Evolutionary conservation across 305 asterid species (phyloP).

Genomic region (Galium porrigens): DNA sequence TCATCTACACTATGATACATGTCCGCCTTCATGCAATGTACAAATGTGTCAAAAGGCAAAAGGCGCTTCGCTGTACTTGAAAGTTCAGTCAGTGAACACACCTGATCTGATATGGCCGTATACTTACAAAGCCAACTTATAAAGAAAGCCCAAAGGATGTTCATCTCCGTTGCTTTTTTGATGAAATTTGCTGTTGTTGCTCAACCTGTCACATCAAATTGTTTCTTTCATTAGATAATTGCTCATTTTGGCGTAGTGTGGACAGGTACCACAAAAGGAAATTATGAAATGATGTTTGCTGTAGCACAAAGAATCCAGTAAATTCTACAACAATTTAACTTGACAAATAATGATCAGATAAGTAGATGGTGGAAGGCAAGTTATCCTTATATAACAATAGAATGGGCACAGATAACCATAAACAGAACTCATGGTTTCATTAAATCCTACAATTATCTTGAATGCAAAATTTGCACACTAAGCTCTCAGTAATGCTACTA

Average conservation of each 20-base stretch:
- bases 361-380: background rate
- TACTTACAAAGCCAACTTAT: conserved; percentile 17
- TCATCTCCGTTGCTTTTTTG: conserved; percentile 48
- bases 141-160: background rate
- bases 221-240: conserved; percentile 7
- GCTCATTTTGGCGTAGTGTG: background rate
- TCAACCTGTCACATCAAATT: conserved; percentile 39
- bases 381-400: background rate
- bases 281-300: background rate
- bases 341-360: background rate
- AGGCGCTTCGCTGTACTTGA: conserved; percentile 10
- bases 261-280: background rate
- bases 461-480: background rate
- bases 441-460: background rate
- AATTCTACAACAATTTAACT: background rate
- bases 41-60: conserved; percentile 18
- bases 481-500: background rate
- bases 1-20: conserved; percentile 4
- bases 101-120: conserved; percentile 13
- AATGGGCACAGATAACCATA: background rate
- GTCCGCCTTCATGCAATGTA: conserved; percentile 16
- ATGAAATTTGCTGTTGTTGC: conserved; percentile 33
- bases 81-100: conserved; percentile 9
- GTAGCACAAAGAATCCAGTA: background rate
- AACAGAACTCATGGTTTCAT: background rate